Percentiles rank a stretch among this genome's conserved stretches.
phyloP scores from a whole-genome alignment of 2,329 filamentous ascomycete genomes.

The Fusarium napiforme region DNA sequence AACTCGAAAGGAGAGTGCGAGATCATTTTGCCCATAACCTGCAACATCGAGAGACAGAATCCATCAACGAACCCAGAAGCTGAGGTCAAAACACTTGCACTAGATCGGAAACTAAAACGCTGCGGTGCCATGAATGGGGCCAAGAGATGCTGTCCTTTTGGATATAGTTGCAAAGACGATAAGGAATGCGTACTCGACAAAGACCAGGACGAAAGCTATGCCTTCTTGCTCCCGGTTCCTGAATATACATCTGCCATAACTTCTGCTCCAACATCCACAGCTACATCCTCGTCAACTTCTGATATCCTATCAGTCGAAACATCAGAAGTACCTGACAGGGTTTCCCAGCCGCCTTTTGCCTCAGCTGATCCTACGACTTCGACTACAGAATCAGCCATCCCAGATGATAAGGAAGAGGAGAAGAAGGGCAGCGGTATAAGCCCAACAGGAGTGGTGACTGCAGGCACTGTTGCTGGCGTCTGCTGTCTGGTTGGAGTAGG shows the following conservation, averaged over 20 bases:
- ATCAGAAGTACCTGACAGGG: conserved; percentile 25
- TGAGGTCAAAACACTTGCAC: conserved; percentile 36
- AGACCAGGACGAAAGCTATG: conserved; percentile 37
- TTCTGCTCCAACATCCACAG: conserved; percentile 11
- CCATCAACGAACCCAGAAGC: conserved; percentile 29
- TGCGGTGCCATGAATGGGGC: conserved; percentile 33
- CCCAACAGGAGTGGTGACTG: conserved; percentile 39
- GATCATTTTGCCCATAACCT: conserved; percentile 39
- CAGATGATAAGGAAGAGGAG: conserved; percentile 10
- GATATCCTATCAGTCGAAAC: conserved; percentile 33
- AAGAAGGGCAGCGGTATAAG: conserved; percentile 13
- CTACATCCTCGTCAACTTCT: conserved; percentile 1
- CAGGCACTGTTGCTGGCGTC: conserved; percentile 40
- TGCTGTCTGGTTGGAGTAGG: conserved; percentile 38
- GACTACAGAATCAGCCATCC: conserved; percentile 13
- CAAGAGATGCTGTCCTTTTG: conserved; percentile 42
- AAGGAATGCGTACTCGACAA: conserved; percentile 35
- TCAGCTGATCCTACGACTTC: conserved; percentile 11
- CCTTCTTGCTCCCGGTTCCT: conserved; percentile 33
- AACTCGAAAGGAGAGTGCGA: conserved; percentile 27
- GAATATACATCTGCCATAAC: conserved; percentile 17
- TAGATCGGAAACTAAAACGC: conserved; percentile 28
- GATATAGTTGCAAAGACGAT: conserved; percentile 37
- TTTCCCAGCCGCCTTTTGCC: conserved; percentile 18
- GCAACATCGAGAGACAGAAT: conserved; percentile 34